Base-by-base conservation (phyloP, 208 protist species). In the Trypanosoma avium region DNA sequence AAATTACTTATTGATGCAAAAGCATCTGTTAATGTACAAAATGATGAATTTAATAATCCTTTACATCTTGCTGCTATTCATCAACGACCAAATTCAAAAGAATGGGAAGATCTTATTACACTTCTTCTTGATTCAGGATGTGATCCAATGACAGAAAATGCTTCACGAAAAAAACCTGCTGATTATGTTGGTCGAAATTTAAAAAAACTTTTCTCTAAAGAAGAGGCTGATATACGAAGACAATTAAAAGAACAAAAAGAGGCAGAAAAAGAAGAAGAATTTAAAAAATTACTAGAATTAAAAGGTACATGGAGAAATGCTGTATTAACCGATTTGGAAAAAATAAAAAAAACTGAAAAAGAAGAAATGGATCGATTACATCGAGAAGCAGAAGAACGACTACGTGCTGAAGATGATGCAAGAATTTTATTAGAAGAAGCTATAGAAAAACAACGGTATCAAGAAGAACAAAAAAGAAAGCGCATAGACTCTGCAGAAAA, bases 101-200 rank as follows among this genome's bases (percentile, higher is more conserved):
- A 85, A 52, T 96, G 90, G 90, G 90, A 93, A 73, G 75, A 86
- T 67, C 80, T 96, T 32, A 77, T 94, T 13, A 70, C 71, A 6
- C 42, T 85, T 47, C 64, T 96, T 58, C 78, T 96, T 24, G 65
- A 78, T 54, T 73, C 78, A 0, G 90, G 90, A 45, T 89, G 86
- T 53, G 79, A 94, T 60, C 81, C 86, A 8, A 35, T 63, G 36
- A 72, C 85, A 56, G 75, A 91, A 67, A 96, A 96, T 65, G 87
- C 76, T 22, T 90, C 80, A 22, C 70, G 79, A 38, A 93, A 94
- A 65, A 88, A 79, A 63, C 77, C 90, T 27, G 77, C 77, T 24
- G 90, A 93, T 66, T 93, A 90, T 61, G 83, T 96, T 26, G 74
- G 77, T 22, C 79, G 90, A 13, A 77, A 77, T 3, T 72, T 93